A percentile compares a stretch with the other conserved stretches of the same genome.
Evolutionary conservation across 2,329 filamentous ascomycete genomes (phyloP).

Genomic region (Didymella arachidicola): DNA sequence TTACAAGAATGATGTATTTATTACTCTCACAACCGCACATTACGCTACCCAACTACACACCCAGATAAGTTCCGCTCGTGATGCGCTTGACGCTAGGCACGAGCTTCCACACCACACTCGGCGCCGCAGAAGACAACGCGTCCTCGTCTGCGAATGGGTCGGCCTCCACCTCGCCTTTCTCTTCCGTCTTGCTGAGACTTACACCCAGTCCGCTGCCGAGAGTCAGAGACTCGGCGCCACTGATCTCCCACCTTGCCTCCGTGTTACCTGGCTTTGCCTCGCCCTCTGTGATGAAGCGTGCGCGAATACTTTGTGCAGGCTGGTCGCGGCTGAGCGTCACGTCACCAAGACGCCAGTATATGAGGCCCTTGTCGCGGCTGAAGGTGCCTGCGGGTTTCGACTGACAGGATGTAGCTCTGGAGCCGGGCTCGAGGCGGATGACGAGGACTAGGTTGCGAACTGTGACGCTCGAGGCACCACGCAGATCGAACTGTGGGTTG

Average conservation of each 20-base stretch:
- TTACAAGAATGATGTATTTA: slow-evolving; percentile 4
- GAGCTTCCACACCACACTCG: slow-evolving; percentile 43
- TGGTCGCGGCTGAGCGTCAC: slow-evolving; percentile 68
- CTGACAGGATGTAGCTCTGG: slow-evolving; percentile 72
- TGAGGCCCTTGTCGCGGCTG: slow-evolving; percentile 75
- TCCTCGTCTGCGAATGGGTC: slow-evolving; percentile 76
- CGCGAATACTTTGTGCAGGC: slow-evolving; percentile 77
- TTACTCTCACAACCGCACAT: not conserved
- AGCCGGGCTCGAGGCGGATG: slow-evolving; percentile 69
- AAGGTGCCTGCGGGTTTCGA: slow-evolving; percentile 84
- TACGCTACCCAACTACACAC: slow-evolving; percentile 29
- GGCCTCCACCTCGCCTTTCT: slow-evolving; percentile 55
- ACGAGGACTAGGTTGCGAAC: slow-evolving; percentile 79
- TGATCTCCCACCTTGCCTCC: slow-evolving; percentile 83
- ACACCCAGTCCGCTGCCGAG: slow-evolving; percentile 71
- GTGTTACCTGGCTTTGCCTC: slow-evolving; percentile 76
- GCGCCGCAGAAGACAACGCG: slow-evolving; percentile 32
- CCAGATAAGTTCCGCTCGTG: slow-evolving; percentile 49
- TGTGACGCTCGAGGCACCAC: slow-evolving; percentile 57
- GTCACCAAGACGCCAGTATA: slow-evolving; percentile 83
- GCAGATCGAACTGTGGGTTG: slow-evolving; percentile 70
- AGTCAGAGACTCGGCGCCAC: slow-evolving; percentile 56
- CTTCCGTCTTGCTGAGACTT: slow-evolving; percentile 52
- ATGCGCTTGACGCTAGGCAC: slow-evolving; percentile 49
- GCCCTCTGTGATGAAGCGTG: slow-evolving; percentile 78